Conservation (phyloP, 208 protist species). For the Vickermania spadyakhi region DNA sequence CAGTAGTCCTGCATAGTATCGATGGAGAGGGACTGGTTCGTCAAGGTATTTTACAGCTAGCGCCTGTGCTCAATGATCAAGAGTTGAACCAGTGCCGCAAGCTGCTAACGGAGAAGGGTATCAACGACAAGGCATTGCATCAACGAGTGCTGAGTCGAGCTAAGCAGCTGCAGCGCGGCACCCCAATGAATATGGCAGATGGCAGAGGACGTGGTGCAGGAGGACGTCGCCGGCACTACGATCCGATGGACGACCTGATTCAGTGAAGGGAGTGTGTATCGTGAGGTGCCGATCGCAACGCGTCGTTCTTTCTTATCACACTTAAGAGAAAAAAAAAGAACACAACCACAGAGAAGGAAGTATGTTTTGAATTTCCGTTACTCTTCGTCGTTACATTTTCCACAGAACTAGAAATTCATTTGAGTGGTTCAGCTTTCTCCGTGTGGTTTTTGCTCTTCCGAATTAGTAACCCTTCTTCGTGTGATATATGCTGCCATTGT, state of each 20-base stretch:
- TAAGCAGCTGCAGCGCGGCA: slow-evolving; percentile 23
- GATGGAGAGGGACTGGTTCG: slow-evolving; percentile 31
- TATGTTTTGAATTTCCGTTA: too few relatives aligned
- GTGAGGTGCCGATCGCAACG: too few relatives aligned
- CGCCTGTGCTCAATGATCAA: slow-evolving; percentile 47
- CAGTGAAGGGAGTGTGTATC: slow-evolving; percentile 4
- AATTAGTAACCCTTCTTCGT: too few relatives aligned
- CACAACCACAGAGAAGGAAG: too few relatives aligned
- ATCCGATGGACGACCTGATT: slow-evolving; percentile 12
- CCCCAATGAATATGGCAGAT: neutral
- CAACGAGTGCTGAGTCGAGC: slow-evolving; percentile 24
- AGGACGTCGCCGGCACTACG: slow-evolving; percentile 4
- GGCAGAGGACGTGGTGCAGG: slow-evolving; percentile 7
- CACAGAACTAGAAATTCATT: too few relatives aligned
- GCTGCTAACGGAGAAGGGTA: slow-evolving; percentile 20
- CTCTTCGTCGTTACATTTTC: too few relatives aligned
- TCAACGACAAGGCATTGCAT: slow-evolving; percentile 24
- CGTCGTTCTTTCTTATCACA: too few relatives aligned
- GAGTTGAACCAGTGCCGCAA: slow-evolving; percentile 28
- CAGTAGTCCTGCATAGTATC: slow-evolving; percentile 22
- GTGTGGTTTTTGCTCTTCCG: too few relatives aligned
- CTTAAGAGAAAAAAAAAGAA: too few relatives aligned
- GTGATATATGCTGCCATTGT: too few relatives aligned
- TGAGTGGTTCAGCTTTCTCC: too few relatives aligned
- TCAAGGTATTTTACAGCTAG: slow-evolving; percentile 28